A percentile compares a stretch with the other conserved stretches of the same genome.
Conservation (phyloP, 495 filamentous ascomycete species). For the Haplographium delicatum region DNA sequence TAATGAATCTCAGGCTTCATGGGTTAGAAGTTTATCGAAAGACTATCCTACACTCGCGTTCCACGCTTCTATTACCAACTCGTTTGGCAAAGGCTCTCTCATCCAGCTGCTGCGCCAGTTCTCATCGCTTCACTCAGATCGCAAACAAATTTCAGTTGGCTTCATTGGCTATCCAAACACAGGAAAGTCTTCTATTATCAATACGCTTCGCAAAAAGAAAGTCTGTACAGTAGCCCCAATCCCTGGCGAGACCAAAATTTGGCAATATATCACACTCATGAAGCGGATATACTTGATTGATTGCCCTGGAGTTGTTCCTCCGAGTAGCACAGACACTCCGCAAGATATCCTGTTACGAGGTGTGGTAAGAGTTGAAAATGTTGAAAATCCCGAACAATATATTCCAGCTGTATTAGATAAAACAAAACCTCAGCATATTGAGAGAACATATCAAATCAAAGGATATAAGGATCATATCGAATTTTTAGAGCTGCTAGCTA, state of each 20-base stretch:
- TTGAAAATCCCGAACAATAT: conserved; percentile 93
- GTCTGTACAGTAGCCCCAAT: conserved; percentile 94
- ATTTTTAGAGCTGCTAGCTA: conserved; percentile 80
- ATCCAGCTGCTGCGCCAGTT: conserved; percentile 87
- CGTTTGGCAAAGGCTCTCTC: conserved; percentile 78
- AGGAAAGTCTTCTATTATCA: conserved; percentile 91
- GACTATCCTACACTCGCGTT: conserved; percentile 92
- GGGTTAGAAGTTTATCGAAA: conserved; percentile 75
- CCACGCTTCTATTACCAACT: conserved; percentile 87
- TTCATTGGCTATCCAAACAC: conserved; percentile 85
- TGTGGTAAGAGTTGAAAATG: conserved; percentile 89
- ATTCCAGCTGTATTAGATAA: conserved; percentile 74
- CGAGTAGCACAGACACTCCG: conserved; percentile 71
- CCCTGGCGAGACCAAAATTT: conserved; percentile 92
- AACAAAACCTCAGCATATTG: conserved; percentile 81
- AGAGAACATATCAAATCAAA: conserved; percentile 86
- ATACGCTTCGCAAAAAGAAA: conserved; percentile 85
- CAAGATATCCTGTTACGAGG: conserved; percentile 89
- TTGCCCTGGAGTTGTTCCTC: conserved; percentile 92
- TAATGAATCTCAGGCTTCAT: conserved; percentile 60
- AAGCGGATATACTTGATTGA: conserved; percentile 96
- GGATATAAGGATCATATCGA: conserved; percentile 67
- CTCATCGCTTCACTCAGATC: conserved; percentile 78
- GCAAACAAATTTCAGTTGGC: conserved; percentile 88
- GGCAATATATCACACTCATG: conserved; percentile 98